Percentiles rank a stretch among this genome's conserved stretches.
Evolutionary conservation across 2,329 filamentous ascomycete genomes (phyloP).

Genomic region (Venturia effusa): DNA sequence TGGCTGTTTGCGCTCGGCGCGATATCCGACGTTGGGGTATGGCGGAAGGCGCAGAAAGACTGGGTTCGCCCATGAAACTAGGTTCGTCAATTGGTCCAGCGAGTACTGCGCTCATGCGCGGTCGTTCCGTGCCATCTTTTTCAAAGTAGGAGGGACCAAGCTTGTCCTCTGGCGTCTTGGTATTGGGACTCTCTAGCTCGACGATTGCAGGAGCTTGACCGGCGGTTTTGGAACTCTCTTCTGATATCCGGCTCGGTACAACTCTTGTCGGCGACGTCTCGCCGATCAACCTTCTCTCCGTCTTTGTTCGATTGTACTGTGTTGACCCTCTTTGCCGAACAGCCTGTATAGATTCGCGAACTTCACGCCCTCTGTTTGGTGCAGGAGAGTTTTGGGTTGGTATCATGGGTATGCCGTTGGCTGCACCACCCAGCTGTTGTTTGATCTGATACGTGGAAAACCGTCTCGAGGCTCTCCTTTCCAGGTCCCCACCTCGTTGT

Average conservation of each 20-base stretch:
- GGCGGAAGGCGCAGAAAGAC: constrained; percentile 6
- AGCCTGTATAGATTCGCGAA: constrained; percentile 71
- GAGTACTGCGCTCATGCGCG: constrained; percentile 24
- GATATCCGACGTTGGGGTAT: constrained; percentile 22
- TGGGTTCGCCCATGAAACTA: background rate
- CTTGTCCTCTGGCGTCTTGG: constrained; percentile 58
- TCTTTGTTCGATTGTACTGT: constrained; percentile 41
- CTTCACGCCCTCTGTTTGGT: constrained; percentile 75
- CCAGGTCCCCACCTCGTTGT: constrained; percentile 83
- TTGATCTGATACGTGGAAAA: constrained; percentile 97
- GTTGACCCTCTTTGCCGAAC: constrained; percentile 50
- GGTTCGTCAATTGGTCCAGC: constrained; percentile 26
- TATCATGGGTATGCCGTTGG: constrained; percentile 76
- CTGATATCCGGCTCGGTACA: constrained; percentile 44
- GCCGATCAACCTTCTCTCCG: constrained; percentile 34
- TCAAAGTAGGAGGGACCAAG: constrained; percentile 29
- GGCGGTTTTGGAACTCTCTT: constrained; percentile 39
- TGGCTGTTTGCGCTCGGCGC: constrained; percentile 23
- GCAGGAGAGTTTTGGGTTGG: constrained; percentile 73
- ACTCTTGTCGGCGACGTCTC: constrained; percentile 54
- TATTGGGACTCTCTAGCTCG: constrained; percentile 33
- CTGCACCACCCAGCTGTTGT: constrained; percentile 74
- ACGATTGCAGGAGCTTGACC: constrained; percentile 14
- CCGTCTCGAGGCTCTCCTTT: constrained; percentile 80
- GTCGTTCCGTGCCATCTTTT: constrained; percentile 17